phyloP scores from a whole-genome alignment of 2,329 filamentous ascomycete genomes.

The Teratosphaeria nubilosa region DNA sequence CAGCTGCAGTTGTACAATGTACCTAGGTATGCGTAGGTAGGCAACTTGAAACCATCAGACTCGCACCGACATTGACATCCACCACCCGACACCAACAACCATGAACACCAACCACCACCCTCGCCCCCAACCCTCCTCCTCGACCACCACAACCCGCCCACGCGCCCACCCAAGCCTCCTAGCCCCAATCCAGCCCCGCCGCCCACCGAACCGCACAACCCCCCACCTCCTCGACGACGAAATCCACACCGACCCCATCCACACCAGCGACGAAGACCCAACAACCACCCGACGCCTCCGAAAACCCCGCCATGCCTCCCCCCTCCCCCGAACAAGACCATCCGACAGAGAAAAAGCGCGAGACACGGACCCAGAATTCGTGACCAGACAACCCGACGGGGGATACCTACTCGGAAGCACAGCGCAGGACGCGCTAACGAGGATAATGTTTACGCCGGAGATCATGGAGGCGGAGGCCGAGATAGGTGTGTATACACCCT shows the following conservation, averaged over 20 bases:
- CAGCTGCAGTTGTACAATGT: too few relatives aligned
- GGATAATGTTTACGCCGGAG: not conserved
- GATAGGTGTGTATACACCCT: slow-evolving; percentile 1
- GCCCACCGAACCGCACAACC: slow-evolving; percentile 14
- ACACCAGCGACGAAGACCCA: slow-evolving; percentile 13
- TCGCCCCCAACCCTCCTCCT: slow-evolving; percentile 13
- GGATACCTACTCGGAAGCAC: slow-evolving; percentile 13
- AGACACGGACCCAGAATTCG: slow-evolving; percentile 15
- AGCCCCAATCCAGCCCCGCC: slow-evolving; percentile 15
- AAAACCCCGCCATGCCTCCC: not conserved
- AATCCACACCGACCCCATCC: slow-evolving; percentile 17
- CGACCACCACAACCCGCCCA: slow-evolving; percentile 7
- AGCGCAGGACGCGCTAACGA: slow-evolving; percentile 1
- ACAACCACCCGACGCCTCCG: slow-evolving; percentile 10
- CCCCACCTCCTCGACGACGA: slow-evolving; percentile 16
- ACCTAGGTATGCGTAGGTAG: not conserved
- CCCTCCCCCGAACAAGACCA: slow-evolving; percentile 1
- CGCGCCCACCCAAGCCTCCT: slow-evolving; percentile 17
- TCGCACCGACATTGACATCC: not conserved
- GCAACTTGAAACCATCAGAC: not conserved
- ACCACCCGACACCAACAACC: not conserved
- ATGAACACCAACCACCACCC: slow-evolving; percentile 1
- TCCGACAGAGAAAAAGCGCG: slow-evolving; percentile 3
- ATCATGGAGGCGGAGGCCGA: slow-evolving; percentile 5
- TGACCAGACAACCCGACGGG: slow-evolving; percentile 19